Evolutionary conservation across 2,329 filamentous ascomycete genomes (phyloP).

Genomic region (Nemania abortiva): DNA sequence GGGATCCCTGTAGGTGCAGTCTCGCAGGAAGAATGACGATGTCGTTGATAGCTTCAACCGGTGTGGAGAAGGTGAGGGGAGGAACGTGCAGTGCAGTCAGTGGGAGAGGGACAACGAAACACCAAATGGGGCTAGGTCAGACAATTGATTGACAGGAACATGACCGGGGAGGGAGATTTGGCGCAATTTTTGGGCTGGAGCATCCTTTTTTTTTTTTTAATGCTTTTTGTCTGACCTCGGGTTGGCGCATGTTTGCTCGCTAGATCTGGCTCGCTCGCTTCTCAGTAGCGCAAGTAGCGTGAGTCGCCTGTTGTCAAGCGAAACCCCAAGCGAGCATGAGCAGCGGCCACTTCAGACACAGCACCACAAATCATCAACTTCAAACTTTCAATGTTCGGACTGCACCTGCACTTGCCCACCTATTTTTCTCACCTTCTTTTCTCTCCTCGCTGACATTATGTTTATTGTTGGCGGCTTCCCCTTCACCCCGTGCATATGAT

Average conservation of each 20-base stretch:
- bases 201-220: constrained; percentile 21
- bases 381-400: constrained; percentile 13
- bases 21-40: not conserved
- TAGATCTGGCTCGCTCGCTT: constrained; percentile 51
- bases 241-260: constrained; percentile 38
- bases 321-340: constrained; percentile 50
- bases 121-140: constrained; percentile 38
- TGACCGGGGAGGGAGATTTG: constrained; percentile 7
- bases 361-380: constrained; percentile 32
- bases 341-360: constrained; percentile 30
- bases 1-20: not conserved
- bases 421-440: not conserved
- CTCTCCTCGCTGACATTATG: not conserved
- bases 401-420: constrained; percentile 28
- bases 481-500: constrained; percentile 6
- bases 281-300: constrained; percentile 49
- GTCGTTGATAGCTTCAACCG: constrained; percentile 32
- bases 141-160: constrained; percentile 23
- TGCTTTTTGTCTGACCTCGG: constrained; percentile 39
- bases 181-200: constrained; percentile 32
- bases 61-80: constrained; percentile 27
- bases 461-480: constrained; percentile 7
- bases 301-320: constrained; percentile 52
- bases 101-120: constrained; percentile 26
- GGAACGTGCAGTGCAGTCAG: not conserved